These are phyloP conservation scores for Xerocomus amazonicus DNA, from an alignment of 1,284 basidiomycete species.

Conservation along the genomic window DNA sequence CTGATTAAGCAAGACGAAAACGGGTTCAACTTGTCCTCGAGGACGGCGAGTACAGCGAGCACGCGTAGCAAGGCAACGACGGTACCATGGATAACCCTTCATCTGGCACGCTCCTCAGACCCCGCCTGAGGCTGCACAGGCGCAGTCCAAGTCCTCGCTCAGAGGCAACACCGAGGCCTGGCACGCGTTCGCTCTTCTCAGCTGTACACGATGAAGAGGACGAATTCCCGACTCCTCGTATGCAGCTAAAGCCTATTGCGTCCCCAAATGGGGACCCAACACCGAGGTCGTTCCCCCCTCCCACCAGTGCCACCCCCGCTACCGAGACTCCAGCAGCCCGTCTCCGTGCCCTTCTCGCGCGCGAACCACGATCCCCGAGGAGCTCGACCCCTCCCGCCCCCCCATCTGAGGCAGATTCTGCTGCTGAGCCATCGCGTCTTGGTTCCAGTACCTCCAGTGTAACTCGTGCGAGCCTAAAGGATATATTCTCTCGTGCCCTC, in stretches of 20 bases:
- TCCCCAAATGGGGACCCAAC: conserved; percentile 22
- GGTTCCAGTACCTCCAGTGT: conserved; percentile 44
- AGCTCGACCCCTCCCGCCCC: conserved; percentile 33
- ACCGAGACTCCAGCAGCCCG: conserved; percentile 48
- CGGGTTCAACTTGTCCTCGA: conserved; percentile 1
- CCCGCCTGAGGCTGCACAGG: conserved; percentile 46
- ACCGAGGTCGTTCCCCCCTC: conserved; percentile 5
- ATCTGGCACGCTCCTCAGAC: conserved; percentile 21
- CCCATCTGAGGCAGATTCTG: conserved; percentile 58
- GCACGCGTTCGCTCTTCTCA: conserved; percentile 29
- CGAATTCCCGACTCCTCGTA: conserved; percentile 47
- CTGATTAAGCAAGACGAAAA: background rate
- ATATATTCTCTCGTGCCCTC: conserved; percentile 59
- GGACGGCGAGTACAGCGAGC: conserved; percentile 1
- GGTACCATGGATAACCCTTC: conserved; percentile 23
- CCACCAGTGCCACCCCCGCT: conserved; percentile 20
- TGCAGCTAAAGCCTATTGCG: conserved; percentile 31
- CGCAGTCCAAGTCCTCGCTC: conserved; percentile 31
- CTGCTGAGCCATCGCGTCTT: conserved; percentile 47
- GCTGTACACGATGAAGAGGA: conserved; percentile 41
- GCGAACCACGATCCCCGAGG: conserved; percentile 38
- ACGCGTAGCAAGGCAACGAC: background rate
- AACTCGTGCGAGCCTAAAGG: conserved; percentile 55
- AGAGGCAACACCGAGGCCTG: conserved; percentile 36
- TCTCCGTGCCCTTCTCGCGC: conserved; percentile 54